These are phyloP conservation scores for Yamadazyma endophytica DNA, from an alignment of 805 yeast genomes.

Conservation along the genomic window DNA sequence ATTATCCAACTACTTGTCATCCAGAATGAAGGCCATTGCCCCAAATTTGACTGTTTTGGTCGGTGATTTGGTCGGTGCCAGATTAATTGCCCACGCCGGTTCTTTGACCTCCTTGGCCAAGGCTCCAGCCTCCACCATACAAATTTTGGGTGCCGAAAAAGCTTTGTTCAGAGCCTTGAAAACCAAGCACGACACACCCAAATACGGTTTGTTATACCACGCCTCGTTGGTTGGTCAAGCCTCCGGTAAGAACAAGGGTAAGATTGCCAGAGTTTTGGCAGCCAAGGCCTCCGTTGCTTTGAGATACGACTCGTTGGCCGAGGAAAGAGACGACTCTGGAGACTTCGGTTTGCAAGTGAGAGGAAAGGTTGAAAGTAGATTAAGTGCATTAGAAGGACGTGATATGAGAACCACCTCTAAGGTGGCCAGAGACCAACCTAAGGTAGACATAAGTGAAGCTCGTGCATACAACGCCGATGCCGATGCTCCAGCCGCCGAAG, in stretches of 20 bases:
- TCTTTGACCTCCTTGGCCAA: constrained; percentile 91
- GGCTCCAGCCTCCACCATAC: constrained; percentile 98
- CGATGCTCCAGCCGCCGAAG: constrained; percentile 54
- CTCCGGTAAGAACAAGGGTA: constrained; percentile 96
- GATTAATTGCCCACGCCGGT: constrained; percentile 97
- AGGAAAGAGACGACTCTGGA: constrained; percentile 94
- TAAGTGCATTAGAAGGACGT: constrained; percentile 94
- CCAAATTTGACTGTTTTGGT: constrained; percentile 94
- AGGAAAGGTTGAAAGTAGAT: constrained; percentile 89
- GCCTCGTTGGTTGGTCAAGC: constrained; percentile 98
- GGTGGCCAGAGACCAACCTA: constrained; percentile 76
- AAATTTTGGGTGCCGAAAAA: constrained; percentile 98
- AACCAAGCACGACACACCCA: constrained; percentile 98
- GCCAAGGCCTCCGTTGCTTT: constrained; percentile 97
- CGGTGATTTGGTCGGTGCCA: constrained; percentile 97
- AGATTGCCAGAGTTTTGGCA: constrained; percentile 96
- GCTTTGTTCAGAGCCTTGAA: constrained; percentile 97
- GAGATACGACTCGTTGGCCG: constrained; percentile 95
- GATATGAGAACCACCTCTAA: constrained; percentile 87
- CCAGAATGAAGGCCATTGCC: constrained; percentile 98
- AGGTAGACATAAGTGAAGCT: constrained; percentile 81
- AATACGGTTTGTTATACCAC: constrained; percentile 94
- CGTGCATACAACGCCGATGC: constrained; percentile 94
- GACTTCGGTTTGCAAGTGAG: constrained; percentile 89
- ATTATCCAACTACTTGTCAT: constrained; percentile 80